Evolutionary conservation across 441 rosid genomes (phyloP), one percentile per base, ranked within the genome.

Genomic region (Erodium chrysanthum): DNA sequence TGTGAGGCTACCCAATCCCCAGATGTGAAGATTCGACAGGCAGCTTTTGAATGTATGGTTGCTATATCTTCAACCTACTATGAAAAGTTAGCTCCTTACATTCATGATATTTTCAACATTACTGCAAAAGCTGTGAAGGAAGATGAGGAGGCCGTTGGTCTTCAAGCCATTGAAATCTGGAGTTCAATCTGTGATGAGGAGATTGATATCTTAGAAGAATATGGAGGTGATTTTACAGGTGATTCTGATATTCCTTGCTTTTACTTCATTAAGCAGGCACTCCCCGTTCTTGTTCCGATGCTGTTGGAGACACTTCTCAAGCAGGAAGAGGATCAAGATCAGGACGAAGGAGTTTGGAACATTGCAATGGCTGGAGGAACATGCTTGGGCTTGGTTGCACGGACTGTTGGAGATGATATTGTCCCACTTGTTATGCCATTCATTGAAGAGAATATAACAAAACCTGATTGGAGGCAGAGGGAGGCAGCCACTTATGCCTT

Each of bases 281-380:
- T 87, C 75, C n/a, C n/a, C n/a, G n/a, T n/a, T n/a, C n/a, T n/a
- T n/a, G n/a, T n/a, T n/a, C n/a, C n/a, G n/a, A n/a, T 90, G 89
- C 63, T 92, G 83, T 73, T 92, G 62, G 96, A 92, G 68, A 92
- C 96, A 46, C 73, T 88, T 68, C 71, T 82, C 79, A 92, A 90
- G 85, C 98, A 92, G 78, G 94, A 90, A 70, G 93, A 90, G 78
- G 96, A 88, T 77, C 96, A 90, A 76, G 96, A 90, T 65, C 92
- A 92, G 77, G 98, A 87, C n/a, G 97, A 90, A 59, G 84, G 82
- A 64, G 77, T 78, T 64, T 92, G 97, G 97, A 90, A 92, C 77
- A 83, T 90, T 61, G 83, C 98, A 25, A 92, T 92, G 98, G 94
- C 96, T 23, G 98, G 98, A 5, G 98, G 97, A 64, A 90, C 98